Percentiles rank a stretch among this genome's conserved stretches.
These are phyloP conservation scores for Cryphonectria nitschkei DNA, from an alignment of 2,329 filamentous ascomycete species.

Conservation along the genomic window DNA sequence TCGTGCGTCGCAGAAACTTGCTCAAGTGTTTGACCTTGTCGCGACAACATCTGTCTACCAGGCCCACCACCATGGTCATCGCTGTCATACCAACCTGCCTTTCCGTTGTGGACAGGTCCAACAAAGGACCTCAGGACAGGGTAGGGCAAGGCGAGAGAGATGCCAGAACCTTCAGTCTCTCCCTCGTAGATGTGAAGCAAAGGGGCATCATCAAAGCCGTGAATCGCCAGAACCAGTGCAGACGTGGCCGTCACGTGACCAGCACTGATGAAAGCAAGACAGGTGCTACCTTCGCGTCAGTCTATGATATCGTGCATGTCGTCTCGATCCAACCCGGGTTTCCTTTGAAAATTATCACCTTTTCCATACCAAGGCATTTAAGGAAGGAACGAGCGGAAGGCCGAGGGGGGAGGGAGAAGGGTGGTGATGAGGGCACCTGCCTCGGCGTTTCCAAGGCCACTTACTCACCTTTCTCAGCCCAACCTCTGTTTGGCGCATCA, in stretches of 20 bases:
- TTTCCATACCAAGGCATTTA: background rate
- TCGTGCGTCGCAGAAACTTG: background rate
- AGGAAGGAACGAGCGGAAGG: background rate
- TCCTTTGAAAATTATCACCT: background rate
- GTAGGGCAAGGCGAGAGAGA: background rate
- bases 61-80: background rate
- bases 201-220: background rate
- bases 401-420: background rate
- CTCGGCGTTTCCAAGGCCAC: background rate
- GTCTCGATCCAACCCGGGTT: background rate
- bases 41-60: background rate
- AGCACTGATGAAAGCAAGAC: background rate
- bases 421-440: background rate
- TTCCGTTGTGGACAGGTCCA: background rate
- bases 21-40: background rate
- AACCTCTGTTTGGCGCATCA: background rate
- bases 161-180: background rate
- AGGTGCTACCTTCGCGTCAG: background rate
- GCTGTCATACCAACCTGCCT: background rate
- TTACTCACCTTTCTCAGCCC: background rate
- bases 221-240: background rate
- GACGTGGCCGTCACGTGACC: background rate
- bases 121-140: background rate
- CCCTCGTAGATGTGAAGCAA: background rate
- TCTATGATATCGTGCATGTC: background rate